Base-by-base conservation (phyloP, 2,329 filamentous ascomycete species). In the Nothophoma quercina region DNA sequence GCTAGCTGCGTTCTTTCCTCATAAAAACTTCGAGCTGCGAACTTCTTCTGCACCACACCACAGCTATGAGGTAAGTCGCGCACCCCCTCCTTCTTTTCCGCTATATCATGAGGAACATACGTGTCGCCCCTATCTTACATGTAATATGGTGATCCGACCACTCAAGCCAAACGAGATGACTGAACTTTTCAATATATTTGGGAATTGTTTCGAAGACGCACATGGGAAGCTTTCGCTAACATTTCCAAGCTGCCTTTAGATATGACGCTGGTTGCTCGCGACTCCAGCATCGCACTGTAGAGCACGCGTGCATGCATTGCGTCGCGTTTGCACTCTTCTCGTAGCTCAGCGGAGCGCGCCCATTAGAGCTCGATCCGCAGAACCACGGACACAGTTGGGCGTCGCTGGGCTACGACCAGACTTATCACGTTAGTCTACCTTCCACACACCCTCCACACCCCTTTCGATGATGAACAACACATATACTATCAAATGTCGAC, bases 401-500 rank as follows among this genome's bases (percentile, higher is more conserved):
- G 54, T 59, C 35, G 48, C 59, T 53, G 55, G 46, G 60, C 56
- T 64, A 54, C 60, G 54, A 47, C 21, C 7, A 8, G 13, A 18
- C 29, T 18, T 6, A 49, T 53, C 32, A 60, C 41, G 65, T 68
- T 39, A 62, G 62, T 60, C 36, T 13, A 55, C 36, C 45, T 48
- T 16, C n/a, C 23, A 36, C 39, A 49, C 15, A 28, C 23, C 39
- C 28, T 33, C n/a, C 36, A 32, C 41, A 36, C 26, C 23, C 25
- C 30, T 34, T 65, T 18, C 58, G 55, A 70, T 67, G 70, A 73
- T 73, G 71, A 73, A 60, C 67, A 72, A 70, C 60, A 51, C 61
- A 64, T 59, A 62, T 73, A 73, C 69, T 72, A 73, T 73, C 70
- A 73, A 73, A 73, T 73, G 60, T 70, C 70, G 71, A 73, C 69